Conservation (phyloP, 192 early-diverging fungal species). For the Podila epicladia region DNA sequence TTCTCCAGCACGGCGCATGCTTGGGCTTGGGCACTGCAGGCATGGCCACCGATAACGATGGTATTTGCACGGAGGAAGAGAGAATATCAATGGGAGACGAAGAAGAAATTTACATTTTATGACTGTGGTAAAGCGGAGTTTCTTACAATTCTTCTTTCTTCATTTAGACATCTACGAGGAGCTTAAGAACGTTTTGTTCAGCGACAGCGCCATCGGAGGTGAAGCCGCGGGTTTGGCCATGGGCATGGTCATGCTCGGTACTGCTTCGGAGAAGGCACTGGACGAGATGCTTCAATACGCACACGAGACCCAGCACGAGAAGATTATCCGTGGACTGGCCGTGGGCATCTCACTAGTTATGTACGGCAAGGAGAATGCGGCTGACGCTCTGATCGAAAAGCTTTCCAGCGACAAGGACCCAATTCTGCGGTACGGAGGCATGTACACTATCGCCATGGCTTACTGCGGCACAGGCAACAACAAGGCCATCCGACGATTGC, state of each 20-base stretch:
- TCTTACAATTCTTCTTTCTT: not conserved
- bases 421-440: slow-evolving; percentile 95
- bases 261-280: slow-evolving; percentile 78
- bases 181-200: slow-evolving; percentile 88
- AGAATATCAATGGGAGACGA: too few relatives aligned
- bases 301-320: slow-evolving; percentile 98
- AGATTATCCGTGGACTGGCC: slow-evolving; percentile 97
- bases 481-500: slow-evolving; percentile 90
- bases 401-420: slow-evolving; percentile 94
- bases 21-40: slow-evolving; percentile 96
- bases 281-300: slow-evolving; percentile 98
- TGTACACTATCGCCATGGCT: slow-evolving; percentile 97
- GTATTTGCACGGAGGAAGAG: slow-evolving; percentile 35
- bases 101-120: not conserved
- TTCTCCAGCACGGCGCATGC: slow-evolving; percentile 96
- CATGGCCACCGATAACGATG: slow-evolving; percentile 93
- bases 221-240: slow-evolving; percentile 97
- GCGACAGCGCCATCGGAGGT: slow-evolving; percentile 96
- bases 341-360: slow-evolving; percentile 95
- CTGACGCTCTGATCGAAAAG: slow-evolving; percentile 89
- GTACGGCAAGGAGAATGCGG: slow-evolving; percentile 97
- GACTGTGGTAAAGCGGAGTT: not conserved
- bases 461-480: slow-evolving; percentile 99
- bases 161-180: slow-evolving; percentile 81
- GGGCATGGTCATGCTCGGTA: slow-evolving; percentile 98